Conservation (phyloP, 345 rosid genomes). For the Chamaenerion angustifolium region DNA sequence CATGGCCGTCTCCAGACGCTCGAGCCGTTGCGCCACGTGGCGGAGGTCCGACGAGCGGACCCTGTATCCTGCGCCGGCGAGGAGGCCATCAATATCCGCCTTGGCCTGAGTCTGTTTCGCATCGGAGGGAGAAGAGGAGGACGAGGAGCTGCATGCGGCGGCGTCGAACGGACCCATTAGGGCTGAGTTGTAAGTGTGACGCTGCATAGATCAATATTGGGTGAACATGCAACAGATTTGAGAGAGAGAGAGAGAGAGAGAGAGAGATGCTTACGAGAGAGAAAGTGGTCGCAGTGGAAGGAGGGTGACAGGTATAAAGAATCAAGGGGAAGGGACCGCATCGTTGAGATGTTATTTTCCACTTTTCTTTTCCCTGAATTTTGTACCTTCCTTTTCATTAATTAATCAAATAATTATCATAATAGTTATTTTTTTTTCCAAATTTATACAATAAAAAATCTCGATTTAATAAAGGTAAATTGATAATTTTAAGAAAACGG, state of each 20-base stretch:
- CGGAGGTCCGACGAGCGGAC: constrained; percentile 44
- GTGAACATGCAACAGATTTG: neutral
- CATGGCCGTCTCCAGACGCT: constrained; percentile 48
- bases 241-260: constrained; percentile 5
- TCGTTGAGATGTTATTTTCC: too few relatives aligned
- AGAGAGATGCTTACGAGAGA: neutral
- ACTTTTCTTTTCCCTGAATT: too few relatives aligned
- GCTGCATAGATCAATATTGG: neutral
- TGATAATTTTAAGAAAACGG: too few relatives aligned
- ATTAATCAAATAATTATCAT: neutral
- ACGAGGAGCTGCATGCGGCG: constrained; percentile 13
- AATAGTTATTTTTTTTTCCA: too few relatives aligned
- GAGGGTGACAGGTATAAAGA: neutral
- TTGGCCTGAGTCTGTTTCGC: constrained; percentile 8
- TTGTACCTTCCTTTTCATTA: neutral
- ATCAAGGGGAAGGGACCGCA: neutral
- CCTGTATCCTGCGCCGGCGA: constrained; percentile 54
- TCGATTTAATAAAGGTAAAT: too few relatives aligned
- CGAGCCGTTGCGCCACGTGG: constrained; percentile 49
- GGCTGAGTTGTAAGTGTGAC: too few relatives aligned
- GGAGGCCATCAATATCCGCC: constrained; percentile 34
- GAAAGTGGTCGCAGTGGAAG: too few relatives aligned
- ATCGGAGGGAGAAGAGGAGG: constrained; percentile 20
- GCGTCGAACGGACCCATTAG: constrained; percentile 26
- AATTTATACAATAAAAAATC: too few relatives aligned